Percentiles rank a stretch among this genome's conserved stretches.
Evolutionary conservation across 495 filamentous ascomycete genomes (phyloP).

Genomic region (Penicillium ucsense): DNA sequence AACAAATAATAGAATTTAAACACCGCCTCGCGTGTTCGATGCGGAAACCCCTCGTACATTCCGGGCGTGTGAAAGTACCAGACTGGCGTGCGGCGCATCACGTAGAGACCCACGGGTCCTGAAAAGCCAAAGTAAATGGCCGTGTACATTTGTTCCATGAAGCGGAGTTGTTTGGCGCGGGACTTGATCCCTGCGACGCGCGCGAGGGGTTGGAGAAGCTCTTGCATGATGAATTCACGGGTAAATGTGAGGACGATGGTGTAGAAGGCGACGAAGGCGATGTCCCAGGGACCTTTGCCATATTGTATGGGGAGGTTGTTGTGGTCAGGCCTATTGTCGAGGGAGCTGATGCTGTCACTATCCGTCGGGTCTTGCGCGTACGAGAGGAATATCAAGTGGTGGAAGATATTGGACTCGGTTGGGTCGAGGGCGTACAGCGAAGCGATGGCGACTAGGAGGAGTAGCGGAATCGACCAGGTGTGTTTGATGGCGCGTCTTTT

Average conservation of each 20-base stretch:
- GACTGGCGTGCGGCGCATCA: constrained; percentile 74
- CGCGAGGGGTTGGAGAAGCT: constrained; percentile 63
- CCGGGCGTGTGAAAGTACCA: constrained; percentile 84
- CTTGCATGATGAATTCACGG: constrained; percentile 89
- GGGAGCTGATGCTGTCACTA: too few relatives aligned
- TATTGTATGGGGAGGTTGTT: constrained; percentile 40
- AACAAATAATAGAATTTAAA: constrained; percentile 93
- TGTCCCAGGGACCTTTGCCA: constrained; percentile 73
- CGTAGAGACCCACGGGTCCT: constrained; percentile 69
- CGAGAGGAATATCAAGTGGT: constrained; percentile 77
- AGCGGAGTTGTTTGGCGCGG: constrained; percentile 66
- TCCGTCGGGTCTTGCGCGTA: constrained; percentile 47
- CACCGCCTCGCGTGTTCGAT: constrained; percentile 58
- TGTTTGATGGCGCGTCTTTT: constrained; percentile 48
- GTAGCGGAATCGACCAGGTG: constrained; percentile 65
- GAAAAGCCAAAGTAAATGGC: constrained; percentile 77
- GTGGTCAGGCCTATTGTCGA: too few relatives aligned
- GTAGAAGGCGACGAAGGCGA: constrained; percentile 77
- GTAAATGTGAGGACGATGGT: constrained; percentile 74
- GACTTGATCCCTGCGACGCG: constrained; percentile 50
- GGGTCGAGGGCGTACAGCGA: constrained; percentile 62
- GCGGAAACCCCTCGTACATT: constrained; percentile 81
- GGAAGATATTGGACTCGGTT: constrained; percentile 59
- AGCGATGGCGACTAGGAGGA: constrained; percentile 49
- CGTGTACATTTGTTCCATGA: constrained; percentile 91